Conservation (phyloP, 257 asterid genomes). For the Apocynum venetum region DNA sequence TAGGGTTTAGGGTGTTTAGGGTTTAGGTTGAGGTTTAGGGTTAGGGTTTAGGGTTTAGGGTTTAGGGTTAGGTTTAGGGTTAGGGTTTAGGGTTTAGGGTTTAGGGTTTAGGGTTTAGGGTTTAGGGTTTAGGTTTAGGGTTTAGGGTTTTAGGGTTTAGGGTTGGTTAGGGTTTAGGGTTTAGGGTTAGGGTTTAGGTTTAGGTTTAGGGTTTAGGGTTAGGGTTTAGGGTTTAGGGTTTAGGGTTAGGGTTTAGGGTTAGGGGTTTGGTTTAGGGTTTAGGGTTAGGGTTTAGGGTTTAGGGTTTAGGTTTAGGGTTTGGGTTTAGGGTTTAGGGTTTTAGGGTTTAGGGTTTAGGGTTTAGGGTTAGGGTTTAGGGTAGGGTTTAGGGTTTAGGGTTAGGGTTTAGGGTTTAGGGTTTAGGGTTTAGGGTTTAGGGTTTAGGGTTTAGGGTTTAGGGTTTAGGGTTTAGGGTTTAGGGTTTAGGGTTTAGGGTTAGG, state of each 20-base stretch:
- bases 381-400: too few relatives aligned
- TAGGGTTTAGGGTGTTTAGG: slow-evolving; percentile 14
- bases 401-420: too few relatives aligned
- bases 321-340: slow-evolving; percentile 11
- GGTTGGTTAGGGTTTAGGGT: slow-evolving; percentile 16
- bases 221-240: slow-evolving; percentile 20
- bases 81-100: slow-evolving; percentile 17
- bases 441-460: too few relatives aligned
- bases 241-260: slow-evolving; percentile 18
- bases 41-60: slow-evolving; percentile 9
- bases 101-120: slow-evolving; percentile 22
- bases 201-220: slow-evolving; percentile 9
- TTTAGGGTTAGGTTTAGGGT: slow-evolving; percentile 9
- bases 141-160: slow-evolving; percentile 11
- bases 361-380: too few relatives aligned
- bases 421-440: too few relatives aligned
- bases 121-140: slow-evolving; percentile 20
- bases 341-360: too few relatives aligned
- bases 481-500: too few relatives aligned
- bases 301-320: background rate
- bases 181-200: slow-evolving; percentile 9
- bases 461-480: too few relatives aligned
- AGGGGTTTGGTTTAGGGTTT: slow-evolving; percentile 14
- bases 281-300: slow-evolving; percentile 13
- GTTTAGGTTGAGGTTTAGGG: slow-evolving; percentile 21